phyloP scores from a whole-genome alignment of 1,284 basidiomycete genomes.

The Rhizopogon hawkerae region DNA sequence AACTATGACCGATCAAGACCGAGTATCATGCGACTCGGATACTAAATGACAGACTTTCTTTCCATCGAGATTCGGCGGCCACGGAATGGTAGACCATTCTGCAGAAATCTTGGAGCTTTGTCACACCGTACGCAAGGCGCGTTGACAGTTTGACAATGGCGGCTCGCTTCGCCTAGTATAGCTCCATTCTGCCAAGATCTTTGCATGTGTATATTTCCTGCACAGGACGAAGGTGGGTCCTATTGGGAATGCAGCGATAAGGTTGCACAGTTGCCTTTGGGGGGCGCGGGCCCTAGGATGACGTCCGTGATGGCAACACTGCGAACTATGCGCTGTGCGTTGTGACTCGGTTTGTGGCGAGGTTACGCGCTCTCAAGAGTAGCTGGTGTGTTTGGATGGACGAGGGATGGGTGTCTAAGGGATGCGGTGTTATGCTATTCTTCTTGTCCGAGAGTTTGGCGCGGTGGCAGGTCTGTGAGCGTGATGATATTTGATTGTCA shows the following conservation, averaged over 20 bases:
- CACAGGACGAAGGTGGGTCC: slow-evolving; percentile 6
- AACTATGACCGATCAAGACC: slow-evolving; percentile 15
- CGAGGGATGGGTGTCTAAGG: neutral
- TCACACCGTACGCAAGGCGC: slow-evolving; percentile 7
- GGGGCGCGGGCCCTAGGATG: slow-evolving; percentile 26
- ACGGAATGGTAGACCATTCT: slow-evolving; percentile 38
- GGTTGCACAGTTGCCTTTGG: slow-evolving; percentile 1
- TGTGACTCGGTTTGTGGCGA: slow-evolving; percentile 18
- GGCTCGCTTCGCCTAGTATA: slow-evolving; percentile 33
- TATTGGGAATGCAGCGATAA: slow-evolving; percentile 3
- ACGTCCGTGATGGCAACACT: slow-evolving; percentile 32
- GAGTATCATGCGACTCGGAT: neutral
- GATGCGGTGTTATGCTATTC: neutral
- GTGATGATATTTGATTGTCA: neutral
- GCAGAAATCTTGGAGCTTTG: slow-evolving; percentile 30
- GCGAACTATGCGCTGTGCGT: slow-evolving; percentile 15
- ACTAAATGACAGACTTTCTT: slow-evolving; percentile 21
- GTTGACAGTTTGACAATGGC: slow-evolving; percentile 21
- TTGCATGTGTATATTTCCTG: slow-evolving; percentile 23
- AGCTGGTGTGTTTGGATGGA: slow-evolving; percentile 13
- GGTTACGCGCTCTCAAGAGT: slow-evolving; percentile 23
- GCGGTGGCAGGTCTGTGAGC: neutral
- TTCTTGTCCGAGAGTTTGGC: neutral
- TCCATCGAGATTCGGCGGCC: slow-evolving; percentile 28
- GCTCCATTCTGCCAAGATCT: slow-evolving; percentile 23